Conservation (phyloP, 345 rosid species). For the Raphanus sativus region DNA sequence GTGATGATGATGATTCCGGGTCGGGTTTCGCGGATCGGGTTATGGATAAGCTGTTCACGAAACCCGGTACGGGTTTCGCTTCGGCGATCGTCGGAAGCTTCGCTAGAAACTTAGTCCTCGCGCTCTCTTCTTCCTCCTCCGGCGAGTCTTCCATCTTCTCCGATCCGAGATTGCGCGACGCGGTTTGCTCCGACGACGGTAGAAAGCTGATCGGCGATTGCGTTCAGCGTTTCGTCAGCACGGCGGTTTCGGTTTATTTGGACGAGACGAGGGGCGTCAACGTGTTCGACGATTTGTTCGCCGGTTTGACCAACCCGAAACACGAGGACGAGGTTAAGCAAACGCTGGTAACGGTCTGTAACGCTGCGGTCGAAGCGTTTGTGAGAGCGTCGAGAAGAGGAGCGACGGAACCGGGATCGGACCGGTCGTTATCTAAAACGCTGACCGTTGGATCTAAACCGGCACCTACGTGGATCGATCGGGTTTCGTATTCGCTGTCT, state of each 20-base stretch:
- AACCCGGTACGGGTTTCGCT: conserved; percentile 71
- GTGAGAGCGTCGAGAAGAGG: conserved; percentile 49
- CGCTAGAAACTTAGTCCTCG: conserved; percentile 70
- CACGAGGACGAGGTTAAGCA: conserved; percentile 53
- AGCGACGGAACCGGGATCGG: conserved; percentile 1
- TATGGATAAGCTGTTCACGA: conserved; percentile 59
- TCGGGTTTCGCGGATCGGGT: conserved; percentile 54
- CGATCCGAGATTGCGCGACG: conserved; percentile 42
- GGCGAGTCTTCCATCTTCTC: conserved; percentile 5
- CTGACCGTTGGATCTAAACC: conserved; percentile 30
- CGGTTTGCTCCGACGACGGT: conserved; percentile 47
- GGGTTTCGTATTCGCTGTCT: conserved; percentile 58
- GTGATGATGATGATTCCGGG: conserved; percentile 23
- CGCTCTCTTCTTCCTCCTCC: conserved; percentile 32
- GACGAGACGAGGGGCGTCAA: conserved; percentile 69
- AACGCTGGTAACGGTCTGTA: conserved; percentile 57
- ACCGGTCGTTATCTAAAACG: conserved; percentile 30
- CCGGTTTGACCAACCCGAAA: conserved; percentile 74
- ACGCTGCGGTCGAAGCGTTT: conserved; percentile 59
- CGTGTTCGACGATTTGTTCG: conserved; percentile 61
- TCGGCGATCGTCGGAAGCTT: conserved; percentile 81
- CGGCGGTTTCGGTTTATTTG: conserved; percentile 77
- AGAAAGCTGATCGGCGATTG: conserved; percentile 66
- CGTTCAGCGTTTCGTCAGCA: conserved; percentile 68
- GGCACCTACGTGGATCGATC: conserved; percentile 54